phyloP scores from a whole-genome alignment of 2,329 filamentous ascomycete species.

The Fusarium ambrosium region DNA sequence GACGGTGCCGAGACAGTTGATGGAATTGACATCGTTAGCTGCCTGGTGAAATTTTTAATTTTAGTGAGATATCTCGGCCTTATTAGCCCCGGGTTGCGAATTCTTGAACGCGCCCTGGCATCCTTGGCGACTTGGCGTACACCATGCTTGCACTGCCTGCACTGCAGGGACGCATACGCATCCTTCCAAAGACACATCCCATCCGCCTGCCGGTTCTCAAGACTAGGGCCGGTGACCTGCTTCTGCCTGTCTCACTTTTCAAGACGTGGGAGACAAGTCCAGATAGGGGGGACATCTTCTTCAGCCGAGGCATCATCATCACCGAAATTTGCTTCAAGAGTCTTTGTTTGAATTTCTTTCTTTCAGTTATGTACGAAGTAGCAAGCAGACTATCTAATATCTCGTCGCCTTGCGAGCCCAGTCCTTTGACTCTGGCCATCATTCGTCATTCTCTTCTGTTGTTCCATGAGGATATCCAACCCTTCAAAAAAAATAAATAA shows the following conservation, averaged over 20 bases:
- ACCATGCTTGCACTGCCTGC: not conserved
- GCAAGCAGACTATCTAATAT: slow-evolving; percentile 14
- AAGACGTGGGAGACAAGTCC: not conserved
- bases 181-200: not conserved
- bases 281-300: not conserved
- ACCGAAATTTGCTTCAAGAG: not conserved
- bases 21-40: not conserved
- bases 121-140: slow-evolving; percentile 3
- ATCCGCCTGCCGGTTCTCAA: not conserved
- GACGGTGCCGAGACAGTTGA: slow-evolving; percentile 1
- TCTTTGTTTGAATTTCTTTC: slow-evolving; percentile 5
- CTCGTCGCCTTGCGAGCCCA: slow-evolving; percentile 16
- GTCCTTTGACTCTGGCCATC: slow-evolving; percentile 19
- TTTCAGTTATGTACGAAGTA: slow-evolving; percentile 16
- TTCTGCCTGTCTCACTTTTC: not conserved
- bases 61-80: not conserved
- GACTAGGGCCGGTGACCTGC: not conserved
- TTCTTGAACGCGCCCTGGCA: not conserved
- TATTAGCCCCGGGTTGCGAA: not conserved
- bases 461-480: not conserved
- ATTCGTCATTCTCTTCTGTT: slow-evolving; percentile 8
- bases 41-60: not conserved
- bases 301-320: not conserved
- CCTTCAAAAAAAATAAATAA: not conserved
- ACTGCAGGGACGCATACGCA: not conserved